A percentile compares a stretch with the other conserved stretches of the same genome.
Evolutionary conservation across 768 basidiomycete species (phyloP).

Genomic region (Paxillus involutus): DNA sequence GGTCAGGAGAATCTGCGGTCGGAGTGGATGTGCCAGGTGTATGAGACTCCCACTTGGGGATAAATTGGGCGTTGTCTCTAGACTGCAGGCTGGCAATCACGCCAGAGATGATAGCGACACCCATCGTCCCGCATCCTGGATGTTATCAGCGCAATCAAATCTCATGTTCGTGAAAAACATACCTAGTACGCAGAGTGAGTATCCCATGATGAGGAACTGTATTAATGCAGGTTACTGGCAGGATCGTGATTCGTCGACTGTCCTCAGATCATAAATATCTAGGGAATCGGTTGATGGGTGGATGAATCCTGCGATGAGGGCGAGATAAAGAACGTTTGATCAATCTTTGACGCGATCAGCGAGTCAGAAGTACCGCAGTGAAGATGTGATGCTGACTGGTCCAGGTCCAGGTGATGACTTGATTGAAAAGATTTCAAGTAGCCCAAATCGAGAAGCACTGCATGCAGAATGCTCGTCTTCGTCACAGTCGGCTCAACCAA

Average conservation of each 20-base stretch:
- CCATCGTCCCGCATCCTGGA: constrained; percentile 98
- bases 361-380: too few relatives aligned
- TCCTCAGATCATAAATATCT: too few relatives aligned
- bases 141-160: constrained; percentile 16
- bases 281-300: too few relatives aligned
- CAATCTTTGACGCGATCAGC: too few relatives aligned
- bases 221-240: not conserved
- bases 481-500: constrained; percentile 89
- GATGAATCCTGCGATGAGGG: too few relatives aligned
- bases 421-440: not conserved
- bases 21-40: constrained; percentile 78
- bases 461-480: constrained; percentile 44
- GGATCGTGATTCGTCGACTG: not conserved
- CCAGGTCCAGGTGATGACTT: too few relatives aligned
- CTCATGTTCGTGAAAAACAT: constrained; percentile 7
- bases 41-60: constrained; percentile 64
- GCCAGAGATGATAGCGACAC: constrained; percentile 91
- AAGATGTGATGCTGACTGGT: too few relatives aligned
- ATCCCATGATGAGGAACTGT: constrained; percentile 61
- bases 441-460: too few relatives aligned
- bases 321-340: too few relatives aligned
- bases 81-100: constrained; percentile 80
- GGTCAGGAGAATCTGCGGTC: constrained; percentile 49
- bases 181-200: constrained; percentile 90
- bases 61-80: constrained; percentile 29